Evolutionary conservation across 2,329 filamentous ascomycete genomes (phyloP).

Genomic region (Aureobasidium subglaciale): DNA sequence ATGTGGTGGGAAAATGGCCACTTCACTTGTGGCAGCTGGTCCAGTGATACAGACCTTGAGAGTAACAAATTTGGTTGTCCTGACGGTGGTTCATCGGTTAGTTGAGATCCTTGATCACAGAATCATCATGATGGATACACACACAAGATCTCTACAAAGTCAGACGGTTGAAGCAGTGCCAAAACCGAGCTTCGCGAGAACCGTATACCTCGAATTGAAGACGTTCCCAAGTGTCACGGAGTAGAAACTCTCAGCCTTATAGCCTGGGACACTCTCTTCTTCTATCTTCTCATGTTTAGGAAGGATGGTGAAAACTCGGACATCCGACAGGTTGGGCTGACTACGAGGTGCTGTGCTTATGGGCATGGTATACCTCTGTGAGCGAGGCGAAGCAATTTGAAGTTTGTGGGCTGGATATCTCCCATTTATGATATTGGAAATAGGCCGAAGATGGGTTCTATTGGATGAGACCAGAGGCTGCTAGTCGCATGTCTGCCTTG

Average conservation of each 20-base stretch:
- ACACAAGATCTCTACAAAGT: constrained; percentile 33
- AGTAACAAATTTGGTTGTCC: constrained; percentile 9
- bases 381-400: no score
- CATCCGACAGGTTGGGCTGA: no score
- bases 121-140: no score
- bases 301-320: neutral
- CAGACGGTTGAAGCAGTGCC: constrained; percentile 38
- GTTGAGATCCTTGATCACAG: no score
- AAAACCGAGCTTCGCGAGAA: constrained; percentile 39
- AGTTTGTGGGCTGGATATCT: no score
- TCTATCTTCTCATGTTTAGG: constrained; percentile 18
- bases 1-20: constrained; percentile 19
- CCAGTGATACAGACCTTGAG: constrained; percentile 18
- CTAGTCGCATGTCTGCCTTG: no score
- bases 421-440: no score
- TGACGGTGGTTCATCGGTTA: no score
- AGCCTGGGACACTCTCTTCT: constrained; percentile 23
- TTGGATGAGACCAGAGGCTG: no score
- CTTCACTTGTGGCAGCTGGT: constrained; percentile 15
- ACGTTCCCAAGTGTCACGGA: constrained; percentile 32
- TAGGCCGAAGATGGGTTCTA: no score
- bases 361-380: no score
- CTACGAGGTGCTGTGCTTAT: no score
- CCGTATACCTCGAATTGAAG: constrained; percentile 29
- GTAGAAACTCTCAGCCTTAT: constrained; percentile 30